These are phyloP conservation scores for Globisporangium nagaii DNA, from an alignment of 352 stramenopile species.

Conservation along the genomic window DNA sequence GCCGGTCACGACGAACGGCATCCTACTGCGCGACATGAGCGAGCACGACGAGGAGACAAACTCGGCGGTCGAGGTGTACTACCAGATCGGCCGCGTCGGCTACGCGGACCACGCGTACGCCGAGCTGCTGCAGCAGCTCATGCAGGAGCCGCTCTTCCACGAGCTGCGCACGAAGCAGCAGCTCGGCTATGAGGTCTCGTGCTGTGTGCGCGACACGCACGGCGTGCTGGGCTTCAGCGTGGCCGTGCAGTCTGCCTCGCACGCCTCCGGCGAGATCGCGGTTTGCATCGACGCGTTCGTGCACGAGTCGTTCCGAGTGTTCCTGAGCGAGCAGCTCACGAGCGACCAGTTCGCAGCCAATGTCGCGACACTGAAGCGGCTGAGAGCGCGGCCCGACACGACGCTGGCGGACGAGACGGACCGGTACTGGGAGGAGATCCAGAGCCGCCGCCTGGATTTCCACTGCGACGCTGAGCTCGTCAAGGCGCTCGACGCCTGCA, in stretches of 20 bases:
- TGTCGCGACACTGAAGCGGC: slow-evolving; percentile 36
- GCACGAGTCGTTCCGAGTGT: slow-evolving; percentile 29
- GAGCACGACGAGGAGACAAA: slow-evolving; percentile 71
- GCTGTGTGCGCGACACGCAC: slow-evolving; percentile 68
- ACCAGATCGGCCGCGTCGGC: slow-evolving; percentile 61
- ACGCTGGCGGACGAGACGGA: slow-evolving; percentile 51
- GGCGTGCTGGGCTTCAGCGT: slow-evolving; percentile 69
- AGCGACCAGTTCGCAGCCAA: slow-evolving; percentile 31
- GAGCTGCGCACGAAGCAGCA: slow-evolving; percentile 76
- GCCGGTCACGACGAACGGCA: slow-evolving; percentile 43
- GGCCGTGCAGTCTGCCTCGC: slow-evolving; percentile 63
- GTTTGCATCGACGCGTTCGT: slow-evolving; percentile 63
- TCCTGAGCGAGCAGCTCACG: slow-evolving; percentile 26
- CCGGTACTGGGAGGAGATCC: slow-evolving; percentile 76
- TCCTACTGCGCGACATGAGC: slow-evolving; percentile 56
- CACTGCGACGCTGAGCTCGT: slow-evolving; percentile 43
- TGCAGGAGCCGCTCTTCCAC: slow-evolving; percentile 82
- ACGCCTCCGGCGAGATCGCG: slow-evolving; percentile 48
- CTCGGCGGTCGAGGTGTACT: slow-evolving; percentile 79
- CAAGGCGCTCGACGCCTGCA: slow-evolving; percentile 31
- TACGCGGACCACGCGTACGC: slow-evolving; percentile 51
- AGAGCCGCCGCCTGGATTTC: slow-evolving; percentile 55
- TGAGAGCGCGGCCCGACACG: slow-evolving; percentile 40
- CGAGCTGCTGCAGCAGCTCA: slow-evolving; percentile 67
- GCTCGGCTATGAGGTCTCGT: slow-evolving; percentile 80